Percentiles rank a stretch among this genome's conserved stretches.
phyloP scores from a whole-genome alignment of 805 yeast species.

The Barnettozyma salicaria region DNA sequence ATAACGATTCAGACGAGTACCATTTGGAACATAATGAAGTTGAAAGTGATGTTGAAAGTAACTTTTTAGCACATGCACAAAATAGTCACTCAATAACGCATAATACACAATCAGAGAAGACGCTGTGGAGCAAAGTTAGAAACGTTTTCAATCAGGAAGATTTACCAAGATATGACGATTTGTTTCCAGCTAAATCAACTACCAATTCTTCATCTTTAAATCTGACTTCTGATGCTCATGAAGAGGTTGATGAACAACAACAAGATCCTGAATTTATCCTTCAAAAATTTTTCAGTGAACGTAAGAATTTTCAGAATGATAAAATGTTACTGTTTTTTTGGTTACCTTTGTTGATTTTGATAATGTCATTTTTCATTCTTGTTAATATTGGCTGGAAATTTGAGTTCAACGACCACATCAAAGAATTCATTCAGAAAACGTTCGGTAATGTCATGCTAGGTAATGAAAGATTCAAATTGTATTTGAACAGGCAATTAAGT shows the following conservation, averaged over 20 bases:
- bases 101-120: conserved; percentile 18
- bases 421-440: conserved; percentile 36
- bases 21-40: conserved; percentile 3
- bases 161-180: conserved; percentile 70
- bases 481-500: conserved; percentile 33
- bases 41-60: conserved; percentile 10
- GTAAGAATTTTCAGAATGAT: conserved; percentile 55
- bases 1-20: conserved; percentile 26
- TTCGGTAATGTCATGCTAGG: conserved; percentile 48
- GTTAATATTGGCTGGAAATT: conserved; percentile 30
- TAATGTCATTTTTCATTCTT: conserved; percentile 41
- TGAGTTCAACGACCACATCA: conserved; percentile 30
- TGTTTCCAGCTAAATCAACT: conserved; percentile 44
- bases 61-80: too few relatives aligned
- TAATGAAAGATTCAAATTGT: conserved; percentile 41
- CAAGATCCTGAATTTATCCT: conserved; percentile 29
- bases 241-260: conserved; percentile 6
- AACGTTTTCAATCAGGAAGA: conserved; percentile 34
- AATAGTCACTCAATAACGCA: too few relatives aligned
- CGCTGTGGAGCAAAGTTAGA: conserved; percentile 34
- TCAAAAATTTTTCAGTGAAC: conserved; percentile 36
- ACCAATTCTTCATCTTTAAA: conserved; percentile 7
- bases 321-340: conserved; percentile 85
- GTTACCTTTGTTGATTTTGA: conserved; percentile 68
- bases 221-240: conserved; percentile 6